Percentiles rank a stretch among this genome's conserved stretches.
Conservation (phyloP, 2,329 filamentous ascomycete genomes). For the Alternaria ventricosa region DNA sequence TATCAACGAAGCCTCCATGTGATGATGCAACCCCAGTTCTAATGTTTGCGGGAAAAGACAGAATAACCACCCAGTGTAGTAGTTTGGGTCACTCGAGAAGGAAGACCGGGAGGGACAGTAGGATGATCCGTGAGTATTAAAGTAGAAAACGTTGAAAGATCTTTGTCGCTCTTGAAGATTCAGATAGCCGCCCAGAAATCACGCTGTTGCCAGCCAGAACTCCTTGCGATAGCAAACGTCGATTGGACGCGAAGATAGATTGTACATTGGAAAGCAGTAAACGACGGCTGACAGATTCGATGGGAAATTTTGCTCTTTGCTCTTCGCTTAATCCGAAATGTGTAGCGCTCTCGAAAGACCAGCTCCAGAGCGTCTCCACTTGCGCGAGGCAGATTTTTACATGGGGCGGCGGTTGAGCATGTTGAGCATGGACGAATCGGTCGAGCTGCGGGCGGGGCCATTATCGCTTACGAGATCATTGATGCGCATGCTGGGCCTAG, state of each 20-base stretch:
- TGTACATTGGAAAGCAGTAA: conserved; percentile 30
- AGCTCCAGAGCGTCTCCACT: conserved; percentile 33
- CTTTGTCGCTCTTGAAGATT: conserved; percentile 27
- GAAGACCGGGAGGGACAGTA: conserved; percentile 10
- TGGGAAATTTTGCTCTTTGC: conserved; percentile 9
- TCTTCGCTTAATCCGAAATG: conserved; percentile 13
- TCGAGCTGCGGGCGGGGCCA: conserved; percentile 48
- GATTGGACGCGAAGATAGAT: conserved; percentile 23
- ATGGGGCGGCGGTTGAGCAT: conserved; percentile 50
- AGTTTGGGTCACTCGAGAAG: conserved; percentile 13
- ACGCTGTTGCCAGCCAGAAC: conserved; percentile 25
- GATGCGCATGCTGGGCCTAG: conserved; percentile 51
- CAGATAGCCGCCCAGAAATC: conserved; percentile 31
- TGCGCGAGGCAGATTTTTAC: conserved; percentile 24
- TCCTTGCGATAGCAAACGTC: conserved; percentile 21
- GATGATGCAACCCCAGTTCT: conserved; percentile 35
- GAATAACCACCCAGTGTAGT: conserved; percentile 31
- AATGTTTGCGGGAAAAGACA: conserved; percentile 33
- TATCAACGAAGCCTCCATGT: conserved; percentile 31
- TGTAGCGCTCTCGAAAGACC: conserved; percentile 37
- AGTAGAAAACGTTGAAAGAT: conserved; percentile 20
- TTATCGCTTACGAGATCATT: conserved; percentile 50
- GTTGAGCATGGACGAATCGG: conserved; percentile 53
- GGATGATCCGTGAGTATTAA: conserved; percentile 11
- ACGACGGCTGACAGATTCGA: conserved; percentile 7